Evolutionary conservation across 2,329 filamentous ascomycete genomes (phyloP).

Genomic region (Curvularia eragrostidis): DNA sequence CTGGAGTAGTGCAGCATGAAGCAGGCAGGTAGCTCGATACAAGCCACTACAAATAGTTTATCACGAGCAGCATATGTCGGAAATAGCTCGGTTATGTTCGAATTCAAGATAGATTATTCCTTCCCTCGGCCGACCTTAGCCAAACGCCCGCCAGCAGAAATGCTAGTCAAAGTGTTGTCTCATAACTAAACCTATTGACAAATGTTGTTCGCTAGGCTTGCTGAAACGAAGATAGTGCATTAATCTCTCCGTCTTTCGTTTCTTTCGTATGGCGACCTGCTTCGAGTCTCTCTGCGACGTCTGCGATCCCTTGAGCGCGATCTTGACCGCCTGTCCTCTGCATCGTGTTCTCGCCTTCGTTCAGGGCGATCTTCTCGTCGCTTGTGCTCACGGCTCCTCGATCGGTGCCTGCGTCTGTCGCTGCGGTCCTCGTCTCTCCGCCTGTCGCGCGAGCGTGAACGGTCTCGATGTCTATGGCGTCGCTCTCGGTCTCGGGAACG

Average conservation of each 20-base stretch:
- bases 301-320: slow-evolving; percentile 28
- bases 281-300: slow-evolving; percentile 23
- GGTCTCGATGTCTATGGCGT: slow-evolving; percentile 37
- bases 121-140: not conserved
- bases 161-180: not conserved
- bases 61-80: not conserved
- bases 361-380: slow-evolving; percentile 35
- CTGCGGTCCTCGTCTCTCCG: slow-evolving; percentile 36
- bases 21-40: not conserved
- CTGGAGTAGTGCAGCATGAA: slow-evolving; percentile 5
- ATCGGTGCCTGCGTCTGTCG: slow-evolving; percentile 40
- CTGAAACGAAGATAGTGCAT: not conserved
- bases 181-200: not conserved
- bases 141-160: not conserved
- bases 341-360: slow-evolving; percentile 30
- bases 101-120: not conserved
- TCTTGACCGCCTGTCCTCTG: slow-evolving; percentile 38
- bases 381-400: slow-evolving; percentile 39
- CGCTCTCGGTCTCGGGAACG: slow-evolving; percentile 38
- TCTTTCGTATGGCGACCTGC: slow-evolving; percentile 30
- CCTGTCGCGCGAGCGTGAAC: slow-evolving; percentile 40
- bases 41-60: not conserved
- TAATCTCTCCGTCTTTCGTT: slow-evolving; percentile 21
- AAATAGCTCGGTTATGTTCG: not conserved
- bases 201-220: not conserved